Percentiles rank a stretch among this genome's conserved stretches.
Evolutionary conservation across 176 grass and related monocot genomes (phyloP).

Genomic region (Zoysia japonica): DNA sequence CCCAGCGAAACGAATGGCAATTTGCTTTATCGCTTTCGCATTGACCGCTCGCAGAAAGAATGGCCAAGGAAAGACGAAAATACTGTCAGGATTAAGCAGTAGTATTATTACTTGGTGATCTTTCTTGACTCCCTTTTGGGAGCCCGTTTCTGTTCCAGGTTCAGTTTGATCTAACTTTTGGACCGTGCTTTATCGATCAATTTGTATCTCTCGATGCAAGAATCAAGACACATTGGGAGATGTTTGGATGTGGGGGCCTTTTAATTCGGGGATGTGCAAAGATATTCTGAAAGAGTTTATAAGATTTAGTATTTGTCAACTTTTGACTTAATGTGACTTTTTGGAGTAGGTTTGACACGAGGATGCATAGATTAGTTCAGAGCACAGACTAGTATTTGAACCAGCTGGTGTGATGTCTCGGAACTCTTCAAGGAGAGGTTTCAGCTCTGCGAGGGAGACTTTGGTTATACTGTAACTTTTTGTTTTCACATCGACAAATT

Average conservation of each 20-base stretch:
- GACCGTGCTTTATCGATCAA: slow-evolving; percentile 41
- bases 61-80: slow-evolving; percentile 32
- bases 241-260: not conserved
- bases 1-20: not conserved
- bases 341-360: not conserved
- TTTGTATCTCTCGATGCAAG: slow-evolving; percentile 33
- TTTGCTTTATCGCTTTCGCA: slow-evolving; percentile 10
- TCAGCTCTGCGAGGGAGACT: too few species aligned
- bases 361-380: slow-evolving; percentile 7
- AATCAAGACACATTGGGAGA: not conserved
- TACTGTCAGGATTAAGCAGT: slow-evolving; percentile 28
- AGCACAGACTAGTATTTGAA: not conserved
- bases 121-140: slow-evolving; percentile 48
- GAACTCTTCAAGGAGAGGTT: too few species aligned
- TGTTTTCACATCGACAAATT: not conserved
- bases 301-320: too few species aligned
- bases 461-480: too few species aligned
- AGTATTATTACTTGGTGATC: not conserved
- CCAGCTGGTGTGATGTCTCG: too few species aligned
- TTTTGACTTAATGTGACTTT: not conserved
- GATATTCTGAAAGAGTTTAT: not conserved
- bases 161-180: slow-evolving; percentile 48
- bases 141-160: slow-evolving; percentile 37
- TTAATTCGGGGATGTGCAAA: not conserved
- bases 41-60: slow-evolving; percentile 34